Evolutionary conservation across 164 flowering plant species (phyloP), one percentile per base, ranked within the genome.

Genomic region (Vitis rupestris): DNA sequence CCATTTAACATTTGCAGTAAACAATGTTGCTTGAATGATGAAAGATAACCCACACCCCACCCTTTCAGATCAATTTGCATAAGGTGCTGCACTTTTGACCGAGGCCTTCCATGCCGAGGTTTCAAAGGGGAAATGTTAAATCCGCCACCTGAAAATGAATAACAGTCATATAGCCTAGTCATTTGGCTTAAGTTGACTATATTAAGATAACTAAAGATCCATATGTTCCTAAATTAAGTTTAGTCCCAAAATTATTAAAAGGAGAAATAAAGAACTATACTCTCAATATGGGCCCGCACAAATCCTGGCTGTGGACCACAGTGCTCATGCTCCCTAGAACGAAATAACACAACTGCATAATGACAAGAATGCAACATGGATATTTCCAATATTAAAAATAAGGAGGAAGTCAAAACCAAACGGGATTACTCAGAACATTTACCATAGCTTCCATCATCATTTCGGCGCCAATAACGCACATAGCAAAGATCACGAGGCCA

Each of bases 401-500:
- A 7, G 53, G 44, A 37, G 44, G 44, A 37, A 2, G 44, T 37
- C 4, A 37, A 37, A 37, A 37, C 7, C 44, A 37, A 37, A 37
- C 4, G 0, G 44, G 44, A 37, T 37, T 37, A 37, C 44, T 3
- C 44, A 37, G 7, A 37, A 3, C 13, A 75, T 69, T 64, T 66
- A 87, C 91, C 91, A 72, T 87, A 87, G 70, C 91, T 87, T 62
- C 91, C 91, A 85, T 87, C 88, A 79, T 87, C 91, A 80, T 87
- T 87, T n/a, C 91, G 88, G 10, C 91, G 86, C 89, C 91, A 87
- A 57, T 86, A 87, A 48, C 91, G 86, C 62, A 87, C 87, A 79
- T 87, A 87, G 67, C 91, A 87, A 51, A 87, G 91, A 74, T 86
- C 91, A 67, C 91, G 91, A 23, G 88, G 89, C 91, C 91, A 87